Percentiles rank a stretch among this genome's conserved stretches.
These are phyloP conservation scores for Xylaria nigripes DNA, from an alignment of 495 filamentous ascomycete species.

Conservation along the genomic window DNA sequence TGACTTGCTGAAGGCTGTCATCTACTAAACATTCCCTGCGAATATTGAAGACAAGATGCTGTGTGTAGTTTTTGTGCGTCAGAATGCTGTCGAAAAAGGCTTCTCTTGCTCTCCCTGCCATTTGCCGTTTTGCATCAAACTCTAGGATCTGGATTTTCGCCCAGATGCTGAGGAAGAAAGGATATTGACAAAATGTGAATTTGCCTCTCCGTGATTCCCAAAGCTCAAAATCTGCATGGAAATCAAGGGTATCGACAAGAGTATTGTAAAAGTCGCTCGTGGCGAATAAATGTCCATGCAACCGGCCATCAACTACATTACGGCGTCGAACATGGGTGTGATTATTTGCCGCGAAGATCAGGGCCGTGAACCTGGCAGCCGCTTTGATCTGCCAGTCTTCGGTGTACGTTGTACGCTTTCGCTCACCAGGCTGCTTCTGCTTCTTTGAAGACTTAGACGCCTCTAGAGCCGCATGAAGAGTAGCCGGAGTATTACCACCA, in stretches of 20 bases:
- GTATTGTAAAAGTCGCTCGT: conserved; percentile 85
- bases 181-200: conserved; percentile 91
- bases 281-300: conserved; percentile 58
- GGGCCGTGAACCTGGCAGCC: conserved; percentile 69
- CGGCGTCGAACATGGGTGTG: conserved; percentile 30
- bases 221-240: conserved; percentile 78
- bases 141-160: conserved; percentile 91
- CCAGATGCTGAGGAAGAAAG: conserved; percentile 88
- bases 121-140: conserved; percentile 82
- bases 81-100: conserved; percentile 88
- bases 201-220: conserved; percentile 72
- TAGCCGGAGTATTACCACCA: conserved; percentile 53
- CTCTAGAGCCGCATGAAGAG: conserved; percentile 70
- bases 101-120: conserved; percentile 82
- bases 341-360: conserved; percentile 81
- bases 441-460: conserved; percentile 22
- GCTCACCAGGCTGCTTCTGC: conserved; percentile 42
- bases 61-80: conserved; percentile 61
- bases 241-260: conserved; percentile 73
- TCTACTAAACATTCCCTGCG: conserved; percentile 85
- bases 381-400: conserved; percentile 92
- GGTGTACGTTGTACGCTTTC: conserved; percentile 55
- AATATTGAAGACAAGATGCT: conserved; percentile 72
- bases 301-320: conserved; percentile 16
- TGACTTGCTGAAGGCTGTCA: conserved; percentile 78